Evolutionary conservation across 345 rosid species (phyloP).

Genomic region (Aegle marmelos): DNA sequence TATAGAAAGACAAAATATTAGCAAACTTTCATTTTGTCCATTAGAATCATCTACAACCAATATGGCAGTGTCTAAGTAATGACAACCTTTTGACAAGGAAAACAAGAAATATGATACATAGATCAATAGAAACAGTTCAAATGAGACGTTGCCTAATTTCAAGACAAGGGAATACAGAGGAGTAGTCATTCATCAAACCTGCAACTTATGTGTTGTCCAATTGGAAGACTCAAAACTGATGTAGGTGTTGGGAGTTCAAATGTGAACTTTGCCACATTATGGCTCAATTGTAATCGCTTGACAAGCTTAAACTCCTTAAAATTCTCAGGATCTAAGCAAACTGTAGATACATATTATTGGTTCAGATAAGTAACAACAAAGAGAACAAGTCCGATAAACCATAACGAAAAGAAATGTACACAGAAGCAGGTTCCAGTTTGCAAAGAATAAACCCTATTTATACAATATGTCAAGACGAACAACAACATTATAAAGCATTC

Average conservation of each 20-base stretch:
- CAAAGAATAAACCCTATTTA: background rate
- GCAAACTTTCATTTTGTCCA: background rate
- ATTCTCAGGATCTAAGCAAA: constrained; percentile 81
- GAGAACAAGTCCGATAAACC: background rate
- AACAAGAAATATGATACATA: background rate
- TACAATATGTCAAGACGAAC: background rate
- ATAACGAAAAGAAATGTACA: background rate
- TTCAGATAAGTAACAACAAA: background rate
- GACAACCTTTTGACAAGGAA: background rate
- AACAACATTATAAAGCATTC: background rate
- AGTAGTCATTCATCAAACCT: constrained; percentile 40
- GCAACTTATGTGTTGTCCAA: constrained; percentile 98
- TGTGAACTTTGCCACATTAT: constrained; percentile 89
- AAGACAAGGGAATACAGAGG: background rate
- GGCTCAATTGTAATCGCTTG: constrained; percentile 77
- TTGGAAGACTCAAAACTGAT: constrained; percentile 89
- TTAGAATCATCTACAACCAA: background rate
- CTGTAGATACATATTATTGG: constrained; percentile 27
- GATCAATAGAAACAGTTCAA: background rate
- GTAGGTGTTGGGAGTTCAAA: constrained; percentile 76
- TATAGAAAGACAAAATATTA: background rate
- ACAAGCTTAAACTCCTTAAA: constrained; percentile 92
- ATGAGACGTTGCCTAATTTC: background rate
- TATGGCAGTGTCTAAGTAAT: background rate
- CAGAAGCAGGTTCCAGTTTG: background rate